Evolutionary conservation across 2,329 filamentous ascomycete species (phyloP).

Genomic region (Fusarium lyarnte): DNA sequence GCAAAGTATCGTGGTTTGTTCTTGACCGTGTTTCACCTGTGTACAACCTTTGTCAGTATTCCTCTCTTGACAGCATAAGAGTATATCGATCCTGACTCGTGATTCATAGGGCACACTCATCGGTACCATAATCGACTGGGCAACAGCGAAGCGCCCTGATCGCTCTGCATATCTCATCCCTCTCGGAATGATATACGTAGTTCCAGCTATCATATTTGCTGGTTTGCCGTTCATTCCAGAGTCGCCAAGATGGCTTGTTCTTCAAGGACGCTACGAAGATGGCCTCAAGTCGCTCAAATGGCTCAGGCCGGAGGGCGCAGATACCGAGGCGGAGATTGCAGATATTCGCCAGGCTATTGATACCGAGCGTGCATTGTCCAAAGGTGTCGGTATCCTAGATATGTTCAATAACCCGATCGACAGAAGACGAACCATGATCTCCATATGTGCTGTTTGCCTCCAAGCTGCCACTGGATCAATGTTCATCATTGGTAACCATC

Average conservation of each 20-base stretch:
- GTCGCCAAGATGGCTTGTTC: constrained; percentile 36
- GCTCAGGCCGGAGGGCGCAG: constrained; percentile 15
- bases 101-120: constrained; percentile 26
- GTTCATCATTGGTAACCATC: constrained; percentile 36
- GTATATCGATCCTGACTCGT: background rate
- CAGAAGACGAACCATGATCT: constrained; percentile 29
- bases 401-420: constrained; percentile 36
- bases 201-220: constrained; percentile 20
- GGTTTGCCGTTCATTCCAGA: constrained; percentile 34
- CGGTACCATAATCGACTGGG: constrained; percentile 37
- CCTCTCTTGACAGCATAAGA: rapidly evolving
- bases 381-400: constrained; percentile 21
- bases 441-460: constrained; percentile 23
- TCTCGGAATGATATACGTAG: constrained; percentile 31
- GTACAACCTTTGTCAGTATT: constrained; percentile 34
- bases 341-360: constrained; percentile 33
- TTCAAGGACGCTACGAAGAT: constrained; percentile 33
- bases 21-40: constrained; percentile 35
- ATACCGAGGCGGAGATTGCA: constrained; percentile 20
- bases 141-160: constrained; percentile 33
- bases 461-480: constrained; percentile 37
- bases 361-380: constrained; percentile 14
- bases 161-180: constrained; percentile 36
- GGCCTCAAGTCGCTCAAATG: constrained; percentile 26
- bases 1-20: constrained; percentile 39